Conservation (phyloP, 352 stramenopile species). For the Saprolegnia diclina region DNA sequence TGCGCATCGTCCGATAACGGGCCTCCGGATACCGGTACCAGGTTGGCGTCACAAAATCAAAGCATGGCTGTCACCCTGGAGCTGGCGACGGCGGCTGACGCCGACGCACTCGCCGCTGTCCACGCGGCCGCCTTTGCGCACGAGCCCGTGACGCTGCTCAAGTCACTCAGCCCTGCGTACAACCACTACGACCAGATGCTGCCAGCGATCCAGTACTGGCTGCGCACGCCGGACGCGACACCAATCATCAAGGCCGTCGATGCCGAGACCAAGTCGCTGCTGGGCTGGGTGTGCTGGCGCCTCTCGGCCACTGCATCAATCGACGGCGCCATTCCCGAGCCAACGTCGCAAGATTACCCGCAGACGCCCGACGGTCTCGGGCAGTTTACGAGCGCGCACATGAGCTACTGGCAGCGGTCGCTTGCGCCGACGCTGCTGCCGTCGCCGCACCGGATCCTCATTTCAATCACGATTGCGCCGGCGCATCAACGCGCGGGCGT, state of each 20-base stretch:
- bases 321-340: neutral
- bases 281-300: conserved; percentile 8
- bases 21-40: neutral
- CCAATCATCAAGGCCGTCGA: neutral
- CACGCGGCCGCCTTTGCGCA: conserved; percentile 1
- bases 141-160: conserved; percentile 1
- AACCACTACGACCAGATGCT: neutral
- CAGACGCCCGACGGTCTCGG: neutral
- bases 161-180: neutral
- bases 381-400: conserved; percentile 6
- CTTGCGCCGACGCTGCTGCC: neutral
- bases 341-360: neutral
- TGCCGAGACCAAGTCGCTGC: neutral
- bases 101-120: neutral
- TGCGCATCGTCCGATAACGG: no score
- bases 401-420: neutral
- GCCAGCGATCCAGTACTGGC: conserved; percentile 2
- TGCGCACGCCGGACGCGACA: neutral
- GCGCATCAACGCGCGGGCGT: neutral
- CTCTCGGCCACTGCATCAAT: neutral
- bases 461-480: conserved; percentile 9
- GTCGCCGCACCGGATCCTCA: neutral
- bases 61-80: neutral
- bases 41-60: neutral
- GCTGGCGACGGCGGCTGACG: neutral